Percentiles rank a stretch among this genome's conserved stretches.
These are phyloP conservation scores for Phytophthora niederhauseri DNA, from an alignment of 352 stramenopile species.

Conservation along the genomic window DNA sequence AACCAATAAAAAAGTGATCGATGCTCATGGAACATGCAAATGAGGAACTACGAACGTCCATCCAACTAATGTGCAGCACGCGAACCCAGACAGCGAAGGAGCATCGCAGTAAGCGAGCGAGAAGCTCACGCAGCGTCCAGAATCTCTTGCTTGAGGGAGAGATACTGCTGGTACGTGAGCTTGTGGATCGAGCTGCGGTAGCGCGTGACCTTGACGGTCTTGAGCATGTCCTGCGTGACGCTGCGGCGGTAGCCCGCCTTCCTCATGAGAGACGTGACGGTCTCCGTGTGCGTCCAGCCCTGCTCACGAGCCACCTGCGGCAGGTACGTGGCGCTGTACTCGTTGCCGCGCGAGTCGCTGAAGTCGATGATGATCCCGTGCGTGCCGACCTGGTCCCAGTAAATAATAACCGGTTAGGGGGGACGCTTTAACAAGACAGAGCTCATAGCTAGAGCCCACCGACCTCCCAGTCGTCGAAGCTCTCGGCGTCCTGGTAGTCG, in stretches of 20 bases:
- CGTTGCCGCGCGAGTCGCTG: constrained; percentile 46
- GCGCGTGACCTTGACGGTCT: constrained; percentile 72
- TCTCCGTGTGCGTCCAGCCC: constrained; percentile 72
- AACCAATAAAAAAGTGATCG: constrained; percentile 37
- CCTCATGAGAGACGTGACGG: constrained; percentile 77
- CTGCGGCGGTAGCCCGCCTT: constrained; percentile 76
- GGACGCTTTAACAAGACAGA: background rate
- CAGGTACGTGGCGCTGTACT: constrained; percentile 81
- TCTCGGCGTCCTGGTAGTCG: constrained; percentile 74
- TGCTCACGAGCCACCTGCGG: constrained; percentile 80
- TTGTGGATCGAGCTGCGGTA: constrained; percentile 87
- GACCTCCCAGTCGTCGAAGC: constrained; percentile 87
- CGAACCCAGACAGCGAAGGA: background rate
- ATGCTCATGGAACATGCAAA: constrained; percentile 24
- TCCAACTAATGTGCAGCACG: constrained; percentile 4
- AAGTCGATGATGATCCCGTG: constrained; percentile 89
- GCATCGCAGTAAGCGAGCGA: constrained; percentile 23
- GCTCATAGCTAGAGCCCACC: background rate
- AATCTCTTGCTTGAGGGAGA: constrained; percentile 63
- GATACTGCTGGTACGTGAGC: constrained; percentile 82
- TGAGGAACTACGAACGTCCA: background rate
- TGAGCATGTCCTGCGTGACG: constrained; percentile 62
- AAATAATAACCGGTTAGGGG: constrained; percentile 1
- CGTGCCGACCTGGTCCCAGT: constrained; percentile 50
- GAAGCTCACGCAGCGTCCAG: constrained; percentile 23